A percentile compares a stretch with the other conserved stretches of the same genome.
Conservation (phyloP, 768 basidiomycete species). For the Suillus americanus region DNA sequence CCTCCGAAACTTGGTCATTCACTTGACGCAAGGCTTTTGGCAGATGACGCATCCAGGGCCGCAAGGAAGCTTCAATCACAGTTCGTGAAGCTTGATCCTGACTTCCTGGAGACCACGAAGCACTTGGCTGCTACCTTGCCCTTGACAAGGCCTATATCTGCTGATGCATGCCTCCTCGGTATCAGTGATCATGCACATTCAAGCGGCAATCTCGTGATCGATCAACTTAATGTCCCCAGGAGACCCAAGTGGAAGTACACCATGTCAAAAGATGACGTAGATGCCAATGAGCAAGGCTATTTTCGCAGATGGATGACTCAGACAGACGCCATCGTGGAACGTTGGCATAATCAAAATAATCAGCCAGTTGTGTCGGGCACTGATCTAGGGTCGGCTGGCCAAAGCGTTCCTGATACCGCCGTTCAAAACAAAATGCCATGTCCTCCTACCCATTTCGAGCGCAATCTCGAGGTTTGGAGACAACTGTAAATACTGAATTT, state of each 20-base stretch:
- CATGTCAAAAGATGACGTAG: constrained; percentile 86
- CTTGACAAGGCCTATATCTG: constrained; percentile 57
- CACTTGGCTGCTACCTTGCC: constrained; percentile 50
- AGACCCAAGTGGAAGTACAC: constrained; percentile 88
- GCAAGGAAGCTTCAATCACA: constrained; percentile 64
- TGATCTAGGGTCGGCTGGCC: constrained; percentile 8
- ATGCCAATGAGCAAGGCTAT: constrained; percentile 83
- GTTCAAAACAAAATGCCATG: constrained; percentile 42
- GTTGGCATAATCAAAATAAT: constrained; percentile 43
- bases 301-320: constrained; percentile 78
- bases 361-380: constrained; percentile 1
- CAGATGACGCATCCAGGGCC: constrained; percentile 37
- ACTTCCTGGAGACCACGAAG: constrained; percentile 62
- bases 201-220: not conserved
- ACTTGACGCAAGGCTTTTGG: constrained; percentile 8
- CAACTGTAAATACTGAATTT: constrained; percentile 60
- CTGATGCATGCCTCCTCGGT: constrained; percentile 41
- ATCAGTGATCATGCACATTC: not conserved
- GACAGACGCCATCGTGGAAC: constrained; percentile 55
- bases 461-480: constrained; percentile 93
- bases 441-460: constrained; percentile 81
- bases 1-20: constrained; percentile 9
- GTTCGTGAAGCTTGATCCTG: constrained; percentile 60
- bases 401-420: constrained; percentile 7
- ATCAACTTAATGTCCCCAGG: constrained; percentile 41